Evolutionary conservation across 2,329 filamentous ascomycete genomes (phyloP).

Genomic region (Lecanosticta acicola): DNA sequence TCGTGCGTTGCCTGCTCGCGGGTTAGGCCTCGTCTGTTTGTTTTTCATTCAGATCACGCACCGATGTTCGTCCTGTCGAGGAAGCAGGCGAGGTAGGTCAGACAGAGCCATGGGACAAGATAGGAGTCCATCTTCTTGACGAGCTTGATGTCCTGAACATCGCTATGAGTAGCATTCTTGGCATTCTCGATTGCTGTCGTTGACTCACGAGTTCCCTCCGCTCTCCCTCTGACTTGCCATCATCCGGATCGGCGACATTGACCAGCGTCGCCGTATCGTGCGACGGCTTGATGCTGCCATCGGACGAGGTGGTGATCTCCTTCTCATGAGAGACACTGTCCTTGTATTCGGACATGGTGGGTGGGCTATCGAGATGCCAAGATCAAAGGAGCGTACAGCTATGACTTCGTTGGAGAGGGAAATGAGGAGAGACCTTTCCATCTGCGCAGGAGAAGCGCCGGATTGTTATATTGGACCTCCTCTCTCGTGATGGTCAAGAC

Average conservation of each 20-base stretch:
- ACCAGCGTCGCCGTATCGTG: not conserved
- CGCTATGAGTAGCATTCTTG: not conserved
- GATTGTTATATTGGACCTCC: not conserved
- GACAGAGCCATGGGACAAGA: slow-evolving; percentile 48
- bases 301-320: not conserved
- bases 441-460: not conserved
- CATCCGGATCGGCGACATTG: not conserved
- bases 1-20: slow-evolving; percentile 52
- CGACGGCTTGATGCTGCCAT: not conserved
- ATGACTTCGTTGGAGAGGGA: not conserved
- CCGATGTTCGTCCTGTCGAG: slow-evolving; percentile 75
- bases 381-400: not conserved
- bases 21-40: not conserved
- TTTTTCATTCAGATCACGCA: slow-evolving; percentile 37
- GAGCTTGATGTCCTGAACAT: slow-evolving; percentile 33
- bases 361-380: not conserved
- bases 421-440: not conserved
- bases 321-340: not conserved
- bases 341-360: not conserved
- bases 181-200: not conserved
- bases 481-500: not conserved
- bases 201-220: slow-evolving; percentile 31
- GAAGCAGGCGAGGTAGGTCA: slow-evolving; percentile 57
- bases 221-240: not conserved
- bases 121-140: slow-evolving; percentile 50